A percentile compares a stretch with the other conserved stretches of the same genome.
phyloP scores from a whole-genome alignment of 202 grass and related monocot genomes.

The Musa balbisiana region DNA sequence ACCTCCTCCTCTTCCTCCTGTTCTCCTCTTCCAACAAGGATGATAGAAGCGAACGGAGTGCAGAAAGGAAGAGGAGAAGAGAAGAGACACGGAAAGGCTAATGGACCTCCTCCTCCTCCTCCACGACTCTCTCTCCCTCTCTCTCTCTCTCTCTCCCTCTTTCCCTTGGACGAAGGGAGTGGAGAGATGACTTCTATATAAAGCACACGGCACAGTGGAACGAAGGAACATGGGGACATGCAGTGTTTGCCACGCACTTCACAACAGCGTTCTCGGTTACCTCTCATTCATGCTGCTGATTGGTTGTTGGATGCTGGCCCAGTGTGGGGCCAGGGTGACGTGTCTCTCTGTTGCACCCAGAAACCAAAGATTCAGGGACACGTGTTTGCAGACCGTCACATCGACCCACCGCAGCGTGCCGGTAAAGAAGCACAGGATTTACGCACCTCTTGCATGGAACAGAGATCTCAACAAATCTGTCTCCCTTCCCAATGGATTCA shows the following conservation, averaged over 20 bases:
- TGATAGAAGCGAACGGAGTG: background rate
- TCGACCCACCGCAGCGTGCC: too few relatives aligned
- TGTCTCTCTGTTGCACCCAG: too few relatives aligned
- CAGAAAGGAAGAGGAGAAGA: background rate
- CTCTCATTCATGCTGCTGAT: background rate
- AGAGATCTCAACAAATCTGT: too few relatives aligned
- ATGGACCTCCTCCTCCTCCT: background rate
- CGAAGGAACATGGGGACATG: background rate
- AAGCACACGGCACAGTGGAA: background rate
- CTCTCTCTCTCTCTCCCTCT: background rate
- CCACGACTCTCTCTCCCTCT: background rate
- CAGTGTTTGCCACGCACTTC: background rate
- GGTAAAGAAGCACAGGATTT: too few relatives aligned
- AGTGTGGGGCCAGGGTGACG: too few relatives aligned
- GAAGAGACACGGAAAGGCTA: background rate
- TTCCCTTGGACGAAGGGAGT: background rate
- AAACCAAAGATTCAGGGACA: too few relatives aligned
- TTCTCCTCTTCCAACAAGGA: background rate
- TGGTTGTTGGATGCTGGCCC: too few relatives aligned
- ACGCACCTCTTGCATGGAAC: too few relatives aligned
- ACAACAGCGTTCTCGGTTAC: background rate
- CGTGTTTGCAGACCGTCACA: too few relatives aligned
- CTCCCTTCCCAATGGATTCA: too few relatives aligned
- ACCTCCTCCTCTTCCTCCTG: too few relatives aligned
- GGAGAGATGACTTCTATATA: background rate